Evolutionary conservation across 345 rosid species (phyloP), one percentile per base, ranked within the genome.

Genomic region (Aethionema arabicum): DNA sequence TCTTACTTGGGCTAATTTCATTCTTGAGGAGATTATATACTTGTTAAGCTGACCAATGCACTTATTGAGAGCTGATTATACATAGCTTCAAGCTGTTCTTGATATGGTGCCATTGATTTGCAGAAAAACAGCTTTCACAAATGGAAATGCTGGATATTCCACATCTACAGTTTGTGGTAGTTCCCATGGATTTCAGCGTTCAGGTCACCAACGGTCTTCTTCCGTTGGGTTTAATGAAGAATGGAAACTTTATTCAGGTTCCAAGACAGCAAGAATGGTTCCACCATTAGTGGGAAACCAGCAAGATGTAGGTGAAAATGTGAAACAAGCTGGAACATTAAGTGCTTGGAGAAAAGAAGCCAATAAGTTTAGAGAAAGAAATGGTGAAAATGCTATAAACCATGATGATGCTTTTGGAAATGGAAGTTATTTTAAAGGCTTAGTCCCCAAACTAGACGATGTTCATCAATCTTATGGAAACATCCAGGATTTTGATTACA

Each of bases 231-330:
- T 52, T 21, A 38, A 12, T 37, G 75, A 64, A 68, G 67, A 59
- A 43, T 76, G 77, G 69, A 39, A 59, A 61, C 69, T 67, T 50
- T 38, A 46, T 46, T 35, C 71, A 37, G 76, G 75, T 45, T 42
- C 76, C 30, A 67, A 65, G 4, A 61, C 61, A 6, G 70, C 81
- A 16, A 77, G 62, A 67, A 78, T 75, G 83, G 75, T 64, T 37
- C 72, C 77, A 5, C 65, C 68, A 59, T 30, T 32, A 11, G 3
- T 12, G 10, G 36, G 31, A 38, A 38, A 38, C 30, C 32, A 11
- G 51, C 65, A 44, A 9, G 27, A 50, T 15, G 8, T 53, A 1
- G 48, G 54, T 31, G 11, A 15, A 45, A 53, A 41, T 53, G 32
- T 21, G 33, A 57, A 46, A 13, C 65, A 32, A 67, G 58, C 43